Base-by-base conservation (phyloP, 148 eudicot genomes). In the Cornus controversa region DNA sequence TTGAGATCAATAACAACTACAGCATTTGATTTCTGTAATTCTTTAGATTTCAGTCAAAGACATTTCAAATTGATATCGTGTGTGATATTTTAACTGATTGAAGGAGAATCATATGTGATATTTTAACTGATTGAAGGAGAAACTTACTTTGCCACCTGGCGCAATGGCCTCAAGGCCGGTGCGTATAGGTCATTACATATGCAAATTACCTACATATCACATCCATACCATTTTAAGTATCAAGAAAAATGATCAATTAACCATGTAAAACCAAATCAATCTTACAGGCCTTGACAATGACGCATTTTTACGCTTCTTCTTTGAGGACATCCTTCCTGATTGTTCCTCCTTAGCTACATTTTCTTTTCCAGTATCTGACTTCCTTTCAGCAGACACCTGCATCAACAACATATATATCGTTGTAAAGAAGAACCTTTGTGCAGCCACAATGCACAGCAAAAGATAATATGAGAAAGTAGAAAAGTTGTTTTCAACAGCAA, bases 171-270 rank as follows among this genome's bases (percentile, higher is more conserved):
- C 80, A 96, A 84, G 67, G 96, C 87, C 84, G 99, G 97, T 66
- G 98, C 95, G 87, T 96, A 96, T 69, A 96, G 89, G 77, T 96
- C 98, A 88, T 96, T 96, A 77, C 99, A 96, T 83, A 96, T 93
- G 87, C 99, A 96, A 82, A 96, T 93, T 74, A 96, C 91, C 99
- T 96, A 87, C 83, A 85, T 10, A 77, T 72, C 37, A 71, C 23
- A 75, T 64, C 63, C 78, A 63, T 62, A 69, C 71, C 57, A 72
- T 47, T 40, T 78, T 54, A 29, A 37, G 78, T 36, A 47, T 18
- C 66, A 58, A 66, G 26, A 45, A 67, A 66, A 34, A 71, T 10
- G 50, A 77, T 23, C 57, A 14, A 76, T 69, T 34, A 66, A 69
- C 57, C 9, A 64, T 53, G 69, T 57, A 77, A 54, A 50, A 37